These are phyloP conservation scores for Hypsizygus ulmarius DNA, from an alignment of 1,284 basidiomycete genomes.

Conservation along the genomic window DNA sequence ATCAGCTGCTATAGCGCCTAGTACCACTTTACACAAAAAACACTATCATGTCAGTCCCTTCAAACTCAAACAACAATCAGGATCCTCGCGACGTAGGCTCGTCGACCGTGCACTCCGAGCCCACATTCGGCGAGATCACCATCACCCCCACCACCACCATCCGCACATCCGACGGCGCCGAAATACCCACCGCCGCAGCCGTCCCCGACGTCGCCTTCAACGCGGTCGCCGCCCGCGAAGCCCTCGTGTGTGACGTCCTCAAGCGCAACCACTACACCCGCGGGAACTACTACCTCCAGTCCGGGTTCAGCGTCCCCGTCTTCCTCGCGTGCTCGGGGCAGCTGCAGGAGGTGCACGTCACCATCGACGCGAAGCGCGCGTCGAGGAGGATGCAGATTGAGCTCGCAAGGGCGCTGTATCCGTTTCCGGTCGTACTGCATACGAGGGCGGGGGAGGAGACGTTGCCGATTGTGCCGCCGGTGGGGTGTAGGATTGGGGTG, in stretches of 20 bases:
- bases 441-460: neutral
- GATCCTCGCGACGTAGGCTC: no score
- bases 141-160: no score
- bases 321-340: neutral
- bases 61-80: no score
- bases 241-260: neutral
- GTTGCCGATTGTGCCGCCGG: conserved; percentile 1
- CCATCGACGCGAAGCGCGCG: neutral
- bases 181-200: no score
- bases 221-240: neutral
- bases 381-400: neutral
- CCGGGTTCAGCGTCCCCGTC: neutral
- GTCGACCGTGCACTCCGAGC: no score
- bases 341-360: conserved; percentile 4
- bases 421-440: neutral
- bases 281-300: neutral
- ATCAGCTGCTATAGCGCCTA: no score
- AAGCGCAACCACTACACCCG: neutral
- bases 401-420: neutral
- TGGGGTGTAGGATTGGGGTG: neutral
- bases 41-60: no score
- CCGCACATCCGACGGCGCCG: no score
- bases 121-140: no score
- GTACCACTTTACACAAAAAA: no score
- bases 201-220: neutral